A percentile compares a stretch with the other conserved stretches of the same genome.
Evolutionary conservation across 1,284 basidiomycete genomes (phyloP).

Genomic region (Irpex sp.): DNA sequence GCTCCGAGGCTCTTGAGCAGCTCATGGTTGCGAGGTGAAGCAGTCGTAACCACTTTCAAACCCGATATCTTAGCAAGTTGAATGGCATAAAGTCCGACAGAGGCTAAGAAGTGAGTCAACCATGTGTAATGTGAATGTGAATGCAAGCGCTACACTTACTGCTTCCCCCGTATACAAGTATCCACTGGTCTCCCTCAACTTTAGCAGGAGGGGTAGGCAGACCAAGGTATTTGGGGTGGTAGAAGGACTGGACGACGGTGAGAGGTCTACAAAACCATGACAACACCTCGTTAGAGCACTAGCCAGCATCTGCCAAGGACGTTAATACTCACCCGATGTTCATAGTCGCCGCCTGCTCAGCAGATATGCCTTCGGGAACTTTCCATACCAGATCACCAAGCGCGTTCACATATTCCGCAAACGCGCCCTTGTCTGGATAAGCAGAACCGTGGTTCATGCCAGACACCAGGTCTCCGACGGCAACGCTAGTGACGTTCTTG

Average conservation of each 20-base stretch:
- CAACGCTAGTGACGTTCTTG: constrained; percentile 15
- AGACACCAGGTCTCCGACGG: constrained; percentile 22
- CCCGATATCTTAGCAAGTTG: constrained; percentile 41
- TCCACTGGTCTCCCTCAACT: constrained; percentile 20
- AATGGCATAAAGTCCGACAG: constrained; percentile 42
- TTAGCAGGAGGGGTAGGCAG: constrained; percentile 23
- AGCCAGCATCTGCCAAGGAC: neutral
- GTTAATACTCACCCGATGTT: constrained; percentile 28
- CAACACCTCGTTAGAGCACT: neutral
- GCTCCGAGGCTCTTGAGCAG: constrained; percentile 39
- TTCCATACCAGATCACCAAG: constrained; percentile 29
- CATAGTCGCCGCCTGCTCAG: constrained; percentile 37
- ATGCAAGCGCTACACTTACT: constrained; percentile 15
- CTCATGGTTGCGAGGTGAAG: constrained; percentile 35
- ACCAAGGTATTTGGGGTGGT: constrained; percentile 20
- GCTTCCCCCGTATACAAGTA: constrained; percentile 30
- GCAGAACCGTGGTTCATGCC: constrained; percentile 19
- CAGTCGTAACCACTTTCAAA: constrained; percentile 37
- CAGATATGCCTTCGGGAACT: constrained; percentile 24
- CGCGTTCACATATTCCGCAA: constrained; percentile 37
- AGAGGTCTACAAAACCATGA: constrained; percentile 15
- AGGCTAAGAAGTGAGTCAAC: constrained; percentile 12
- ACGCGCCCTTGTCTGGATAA: constrained; percentile 27
- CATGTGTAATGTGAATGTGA: neutral
- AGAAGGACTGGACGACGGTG: constrained; percentile 36